Conservation (phyloP, 2,329 filamentous ascomycete genomes). For the Tolypocladium tropicale region DNA sequence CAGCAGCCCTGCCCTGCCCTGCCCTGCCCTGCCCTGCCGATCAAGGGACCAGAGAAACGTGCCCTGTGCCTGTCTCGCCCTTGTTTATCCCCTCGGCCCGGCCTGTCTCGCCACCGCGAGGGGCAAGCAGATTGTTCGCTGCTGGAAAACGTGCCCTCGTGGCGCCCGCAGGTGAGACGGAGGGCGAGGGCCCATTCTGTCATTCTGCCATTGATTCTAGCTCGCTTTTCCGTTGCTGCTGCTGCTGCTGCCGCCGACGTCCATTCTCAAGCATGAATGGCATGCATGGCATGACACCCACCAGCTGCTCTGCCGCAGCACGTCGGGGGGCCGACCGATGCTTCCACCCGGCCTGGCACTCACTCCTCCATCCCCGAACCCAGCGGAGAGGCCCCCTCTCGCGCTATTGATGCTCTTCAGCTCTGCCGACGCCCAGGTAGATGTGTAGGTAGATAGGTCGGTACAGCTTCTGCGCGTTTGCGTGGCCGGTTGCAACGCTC, state of each 20-base stretch:
- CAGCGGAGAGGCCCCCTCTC: too few species aligned
- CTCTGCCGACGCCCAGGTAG: too few species aligned
- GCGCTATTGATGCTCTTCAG: too few species aligned
- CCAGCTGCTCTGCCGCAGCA: too few species aligned
- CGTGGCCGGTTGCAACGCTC: not conserved
- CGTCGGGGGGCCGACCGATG: not conserved
- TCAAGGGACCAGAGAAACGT: not conserved
- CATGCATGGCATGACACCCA: too few species aligned
- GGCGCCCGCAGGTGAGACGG: not conserved
- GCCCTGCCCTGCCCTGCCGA: not conserved
- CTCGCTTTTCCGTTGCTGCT: not conserved
- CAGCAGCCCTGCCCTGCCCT: too few species aligned
- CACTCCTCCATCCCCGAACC: too few species aligned
- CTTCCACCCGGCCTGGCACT: too few species aligned
- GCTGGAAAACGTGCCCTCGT: not conserved
- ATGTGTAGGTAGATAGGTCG: too few species aligned
- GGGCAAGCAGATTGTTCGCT: not conserved
- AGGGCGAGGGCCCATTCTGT: not conserved
- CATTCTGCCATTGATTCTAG: not conserved
- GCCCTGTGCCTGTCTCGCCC: not conserved
- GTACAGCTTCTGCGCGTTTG: not conserved
- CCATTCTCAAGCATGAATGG: too few species aligned
- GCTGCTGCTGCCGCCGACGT: too few species aligned
- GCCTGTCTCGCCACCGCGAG: not conserved
- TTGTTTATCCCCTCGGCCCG: not conserved